A percentile compares a stretch with the other conserved stretches of the same genome.
Conservation (phyloP, 495 filamentous ascomycete species). For the Annulohypoxylon nitens region DNA sequence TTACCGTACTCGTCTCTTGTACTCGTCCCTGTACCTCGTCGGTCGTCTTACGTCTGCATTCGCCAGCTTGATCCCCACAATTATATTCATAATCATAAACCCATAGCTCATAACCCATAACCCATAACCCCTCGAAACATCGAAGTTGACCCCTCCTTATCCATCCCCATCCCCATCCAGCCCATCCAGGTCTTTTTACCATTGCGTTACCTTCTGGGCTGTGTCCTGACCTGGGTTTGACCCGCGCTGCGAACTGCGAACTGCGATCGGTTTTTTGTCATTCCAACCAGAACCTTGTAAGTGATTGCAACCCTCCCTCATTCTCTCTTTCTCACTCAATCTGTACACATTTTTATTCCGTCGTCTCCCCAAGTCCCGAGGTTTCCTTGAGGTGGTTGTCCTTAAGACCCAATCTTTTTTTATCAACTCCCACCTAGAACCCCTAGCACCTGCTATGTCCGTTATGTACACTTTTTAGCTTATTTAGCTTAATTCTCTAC, state of each 20-base stretch:
- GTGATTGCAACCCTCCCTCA: constrained; percentile 34
- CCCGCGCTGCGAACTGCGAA: constrained; percentile 43
- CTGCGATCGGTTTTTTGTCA: constrained; percentile 40
- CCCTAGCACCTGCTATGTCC: no score
- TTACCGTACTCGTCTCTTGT: background rate
- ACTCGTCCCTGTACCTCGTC: background rate
- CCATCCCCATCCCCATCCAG: background rate
- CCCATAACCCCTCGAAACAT: constrained; percentile 27
- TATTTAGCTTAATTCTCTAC: background rate
- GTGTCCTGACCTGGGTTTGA: constrained; percentile 20
- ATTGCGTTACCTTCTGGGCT: constrained; percentile 12
- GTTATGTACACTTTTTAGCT: no score
- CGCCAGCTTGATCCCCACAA: constrained; percentile 27
- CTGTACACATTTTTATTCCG: background rate
- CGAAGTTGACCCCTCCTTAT: constrained; percentile 18
- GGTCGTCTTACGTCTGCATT: constrained; percentile 27
- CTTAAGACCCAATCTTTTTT: constrained; percentile 18
- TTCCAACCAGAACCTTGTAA: constrained; percentile 43
- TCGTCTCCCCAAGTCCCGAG: constrained; percentile 15
- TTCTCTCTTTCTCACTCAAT: background rate
- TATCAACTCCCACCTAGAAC: constrained; percentile 11
- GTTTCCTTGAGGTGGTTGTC: background rate
- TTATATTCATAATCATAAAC: constrained; percentile 37
- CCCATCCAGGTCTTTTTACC: constrained; percentile 3
- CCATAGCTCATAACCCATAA: background rate